Conservation (phyloP, 192 early-diverging fungal genomes). For the Linnemannia elongata region DNA sequence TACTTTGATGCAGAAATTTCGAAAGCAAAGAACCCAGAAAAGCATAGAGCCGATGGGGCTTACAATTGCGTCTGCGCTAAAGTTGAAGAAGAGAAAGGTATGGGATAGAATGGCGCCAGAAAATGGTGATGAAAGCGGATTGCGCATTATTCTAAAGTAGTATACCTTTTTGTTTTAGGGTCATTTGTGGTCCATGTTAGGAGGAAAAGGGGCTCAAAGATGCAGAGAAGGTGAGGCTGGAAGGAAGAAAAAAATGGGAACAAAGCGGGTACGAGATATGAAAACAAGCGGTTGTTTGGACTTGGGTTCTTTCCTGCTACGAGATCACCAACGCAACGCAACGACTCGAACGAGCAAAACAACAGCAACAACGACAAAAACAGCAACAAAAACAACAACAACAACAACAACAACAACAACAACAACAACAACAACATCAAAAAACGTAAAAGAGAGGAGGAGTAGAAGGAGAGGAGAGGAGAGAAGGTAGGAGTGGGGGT, state of each 20-base stretch:
- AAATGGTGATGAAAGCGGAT: background rate
- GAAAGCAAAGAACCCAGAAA: background rate
- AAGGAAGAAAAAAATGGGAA: background rate
- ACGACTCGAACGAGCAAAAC: background rate
- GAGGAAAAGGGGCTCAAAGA: background rate
- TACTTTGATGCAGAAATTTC: background rate
- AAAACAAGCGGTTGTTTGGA: background rate
- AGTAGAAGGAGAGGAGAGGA: background rate
- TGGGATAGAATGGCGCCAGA: background rate
- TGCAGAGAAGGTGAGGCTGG: background rate
- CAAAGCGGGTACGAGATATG: background rate
- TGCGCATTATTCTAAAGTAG: background rate
- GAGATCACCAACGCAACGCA: background rate
- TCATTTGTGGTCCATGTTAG: background rate
- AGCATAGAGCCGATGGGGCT: background rate
- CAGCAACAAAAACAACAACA: background rate
- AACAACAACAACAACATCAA: background rate
- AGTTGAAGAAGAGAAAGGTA: background rate
- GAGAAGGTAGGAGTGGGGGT: background rate
- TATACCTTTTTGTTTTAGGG: background rate
- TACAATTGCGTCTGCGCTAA: background rate
- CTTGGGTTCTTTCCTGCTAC: background rate
- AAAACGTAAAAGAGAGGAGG: background rate
- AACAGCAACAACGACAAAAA: background rate
- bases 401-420: background rate